Conservation (phyloP, 257 asterid species). For the Lithospermum erythrorhizon region DNA sequence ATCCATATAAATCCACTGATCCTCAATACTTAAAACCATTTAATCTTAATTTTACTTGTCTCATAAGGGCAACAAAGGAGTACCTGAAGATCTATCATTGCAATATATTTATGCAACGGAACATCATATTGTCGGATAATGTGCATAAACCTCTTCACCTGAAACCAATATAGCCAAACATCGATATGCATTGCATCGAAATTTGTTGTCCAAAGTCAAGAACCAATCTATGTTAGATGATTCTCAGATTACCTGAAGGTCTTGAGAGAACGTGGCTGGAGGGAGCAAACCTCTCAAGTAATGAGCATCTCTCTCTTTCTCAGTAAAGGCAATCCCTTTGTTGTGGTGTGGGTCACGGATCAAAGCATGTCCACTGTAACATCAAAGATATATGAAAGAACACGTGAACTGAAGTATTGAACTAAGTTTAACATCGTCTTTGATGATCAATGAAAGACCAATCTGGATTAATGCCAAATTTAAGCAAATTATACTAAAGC, state of each 20-base stretch:
- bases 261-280: slow-evolving; percentile 56
- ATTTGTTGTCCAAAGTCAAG: neutral
- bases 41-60: neutral
- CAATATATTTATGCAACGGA: slow-evolving; percentile 82
- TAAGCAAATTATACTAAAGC: neutral
- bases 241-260: slow-evolving; percentile 52
- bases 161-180: slow-evolving; percentile 6
- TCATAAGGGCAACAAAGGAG: neutral
- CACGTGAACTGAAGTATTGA: too few relatives aligned
- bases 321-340: slow-evolving; percentile 82
- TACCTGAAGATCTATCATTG: slow-evolving; percentile 99
- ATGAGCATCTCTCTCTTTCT: slow-evolving; percentile 79
- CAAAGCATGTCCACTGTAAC: slow-evolving; percentile 57
- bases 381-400: neutral
- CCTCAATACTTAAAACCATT: too few relatives aligned
- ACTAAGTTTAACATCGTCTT: neutral
- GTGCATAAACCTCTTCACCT: slow-evolving; percentile 70
- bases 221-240: neutral
- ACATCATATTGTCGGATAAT: slow-evolving; percentile 60
- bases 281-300: slow-evolving; percentile 89
- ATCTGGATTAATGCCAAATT: neutral
- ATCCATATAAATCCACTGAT: too few relatives aligned
- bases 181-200: neutral
- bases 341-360: slow-evolving; percentile 85
- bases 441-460: neutral